These are phyloP conservation scores for Phialocephala subalpina DNA, from an alignment of 2,329 filamentous ascomycete genomes.

Conservation along the genomic window DNA sequence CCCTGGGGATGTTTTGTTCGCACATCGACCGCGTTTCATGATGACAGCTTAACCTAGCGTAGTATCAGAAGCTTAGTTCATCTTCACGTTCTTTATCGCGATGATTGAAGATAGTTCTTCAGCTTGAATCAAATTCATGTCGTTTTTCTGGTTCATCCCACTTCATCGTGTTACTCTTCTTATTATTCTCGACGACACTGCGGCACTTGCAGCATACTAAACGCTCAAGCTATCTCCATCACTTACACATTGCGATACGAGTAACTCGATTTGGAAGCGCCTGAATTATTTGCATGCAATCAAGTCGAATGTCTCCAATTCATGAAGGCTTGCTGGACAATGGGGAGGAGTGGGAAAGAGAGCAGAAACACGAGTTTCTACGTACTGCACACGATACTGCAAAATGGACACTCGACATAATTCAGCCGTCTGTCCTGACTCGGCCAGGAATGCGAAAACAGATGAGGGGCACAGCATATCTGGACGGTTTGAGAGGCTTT, in stretches of 20 bases:
- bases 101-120: background rate
- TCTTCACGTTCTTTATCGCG: background rate
- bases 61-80: background rate
- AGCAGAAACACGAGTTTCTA: background rate
- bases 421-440: background rate
- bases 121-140: background rate
- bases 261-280: no score
- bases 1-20: background rate
- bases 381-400: background rate
- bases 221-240: no score
- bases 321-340: background rate
- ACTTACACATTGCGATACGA: no score
- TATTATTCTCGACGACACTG: no score
- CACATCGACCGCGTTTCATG: background rate
- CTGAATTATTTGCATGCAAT: background rate
- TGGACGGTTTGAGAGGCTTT: slow-evolving; percentile 57
- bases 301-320: background rate
- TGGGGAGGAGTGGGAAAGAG: background rate
- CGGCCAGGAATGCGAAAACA: slow-evolving; percentile 12
- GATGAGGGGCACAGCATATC: slow-evolving; percentile 49
- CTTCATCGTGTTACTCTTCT: no score
- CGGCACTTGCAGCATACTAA: no score
- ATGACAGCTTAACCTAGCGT: background rate
- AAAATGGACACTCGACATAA: slow-evolving; percentile 6
- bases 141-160: no score